A percentile compares a stretch with the other conserved stretches of the same genome.
These are phyloP conservation scores for Roridomyces roridus DNA, from an alignment of 768 basidiomycete genomes.

Conservation along the genomic window DNA sequence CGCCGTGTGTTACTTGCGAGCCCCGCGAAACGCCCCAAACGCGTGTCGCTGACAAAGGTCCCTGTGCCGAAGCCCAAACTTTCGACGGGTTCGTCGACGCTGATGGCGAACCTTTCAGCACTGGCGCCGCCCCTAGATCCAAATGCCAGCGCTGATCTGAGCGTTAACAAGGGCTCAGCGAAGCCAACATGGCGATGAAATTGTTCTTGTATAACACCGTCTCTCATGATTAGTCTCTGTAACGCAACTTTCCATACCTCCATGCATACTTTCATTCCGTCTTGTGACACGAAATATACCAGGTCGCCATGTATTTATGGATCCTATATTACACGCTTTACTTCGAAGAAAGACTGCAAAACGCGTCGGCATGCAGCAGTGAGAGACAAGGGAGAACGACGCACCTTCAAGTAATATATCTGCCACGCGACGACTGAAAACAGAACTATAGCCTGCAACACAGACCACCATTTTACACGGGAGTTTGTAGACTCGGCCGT, in stretches of 20 bases:
- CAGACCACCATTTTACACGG: slow-evolving; percentile 99
- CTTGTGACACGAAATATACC: slow-evolving; percentile 31
- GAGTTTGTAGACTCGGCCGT: slow-evolving; percentile 94
- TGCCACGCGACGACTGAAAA: slow-evolving; percentile 96
- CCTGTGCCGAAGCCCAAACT: slow-evolving; percentile 5
- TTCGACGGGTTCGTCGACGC: slow-evolving; percentile 27
- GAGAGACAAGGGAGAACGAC: slow-evolving; percentile 20
- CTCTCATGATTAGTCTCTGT: slow-evolving; percentile 21
- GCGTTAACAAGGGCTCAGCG: slow-evolving; percentile 48
- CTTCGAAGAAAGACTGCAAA: slow-evolving; percentile 84
- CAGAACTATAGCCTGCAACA: slow-evolving; percentile 85
- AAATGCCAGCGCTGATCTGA: slow-evolving; percentile 56
- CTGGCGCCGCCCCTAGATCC: slow-evolving; percentile 42
- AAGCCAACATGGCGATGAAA: slow-evolving; percentile 67
- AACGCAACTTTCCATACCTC: slow-evolving; percentile 20
- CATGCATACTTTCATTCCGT: slow-evolving; percentile 18
- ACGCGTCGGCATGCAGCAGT: slow-evolving; percentile 10
- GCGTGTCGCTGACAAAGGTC: slow-evolving; percentile 57
- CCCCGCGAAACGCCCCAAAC: slow-evolving; percentile 65
- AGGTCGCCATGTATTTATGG: slow-evolving; percentile 20
- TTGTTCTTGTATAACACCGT: slow-evolving; percentile 20
- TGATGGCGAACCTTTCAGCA: slow-evolving; percentile 38
- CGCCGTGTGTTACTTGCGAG: slow-evolving; percentile 55
- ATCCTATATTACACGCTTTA: slow-evolving; percentile 83
- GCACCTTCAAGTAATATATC: slow-evolving; percentile 93